These are phyloP conservation scores for Globisporangium viniferum DNA, from an alignment of 352 stramenopile species.

Conservation along the genomic window DNA sequence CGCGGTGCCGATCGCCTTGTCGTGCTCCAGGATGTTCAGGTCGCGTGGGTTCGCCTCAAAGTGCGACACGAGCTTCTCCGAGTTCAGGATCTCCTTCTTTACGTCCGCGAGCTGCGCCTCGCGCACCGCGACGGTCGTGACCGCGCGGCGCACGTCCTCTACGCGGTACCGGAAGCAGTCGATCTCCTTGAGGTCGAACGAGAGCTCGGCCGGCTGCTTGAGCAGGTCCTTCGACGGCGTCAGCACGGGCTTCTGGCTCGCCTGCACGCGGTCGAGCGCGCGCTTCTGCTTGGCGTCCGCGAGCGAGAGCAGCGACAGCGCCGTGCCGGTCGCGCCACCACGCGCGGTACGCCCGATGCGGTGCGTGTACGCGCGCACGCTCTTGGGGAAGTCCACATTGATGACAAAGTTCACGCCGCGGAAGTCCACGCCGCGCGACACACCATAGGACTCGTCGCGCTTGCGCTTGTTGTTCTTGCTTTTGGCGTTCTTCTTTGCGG, in stretches of 20 bases:
- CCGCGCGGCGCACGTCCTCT: slow-evolving; percentile 92
- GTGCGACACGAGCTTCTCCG: slow-evolving; percentile 93
- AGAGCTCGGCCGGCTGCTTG: slow-evolving; percentile 92
- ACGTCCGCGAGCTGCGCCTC: slow-evolving; percentile 96
- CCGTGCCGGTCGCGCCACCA: slow-evolving; percentile 94
- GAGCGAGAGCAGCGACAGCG: slow-evolving; percentile 93
- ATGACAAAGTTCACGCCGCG: slow-evolving; percentile 97
- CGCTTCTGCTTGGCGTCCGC: slow-evolving; percentile 77
- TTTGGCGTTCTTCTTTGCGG: slow-evolving; percentile 32
- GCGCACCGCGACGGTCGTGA: slow-evolving; percentile 93
- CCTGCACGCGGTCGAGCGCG: slow-evolving; percentile 90
- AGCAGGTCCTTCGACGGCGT: slow-evolving; percentile 81
- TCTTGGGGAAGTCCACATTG: slow-evolving; percentile 98
- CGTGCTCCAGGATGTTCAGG: slow-evolving; percentile 94
- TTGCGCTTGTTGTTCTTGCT: slow-evolving; percentile 51
- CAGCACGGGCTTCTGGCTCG: slow-evolving; percentile 85
- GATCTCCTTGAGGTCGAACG: slow-evolving; percentile 98
- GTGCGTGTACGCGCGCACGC: slow-evolving; percentile 96
- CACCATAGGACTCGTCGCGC: slow-evolving; percentile 92
- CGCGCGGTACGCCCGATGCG: slow-evolving; percentile 97
- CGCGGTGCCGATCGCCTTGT: slow-evolving; percentile 93
- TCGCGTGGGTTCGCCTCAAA: slow-evolving; percentile 97
- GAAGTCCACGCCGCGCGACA: slow-evolving; percentile 98
- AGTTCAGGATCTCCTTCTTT: slow-evolving; percentile 98
- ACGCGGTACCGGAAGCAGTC: slow-evolving; percentile 98